phyloP scores from a whole-genome alignment of 2,329 filamentous ascomycete genomes.

The Grosmannia penicillata region DNA sequence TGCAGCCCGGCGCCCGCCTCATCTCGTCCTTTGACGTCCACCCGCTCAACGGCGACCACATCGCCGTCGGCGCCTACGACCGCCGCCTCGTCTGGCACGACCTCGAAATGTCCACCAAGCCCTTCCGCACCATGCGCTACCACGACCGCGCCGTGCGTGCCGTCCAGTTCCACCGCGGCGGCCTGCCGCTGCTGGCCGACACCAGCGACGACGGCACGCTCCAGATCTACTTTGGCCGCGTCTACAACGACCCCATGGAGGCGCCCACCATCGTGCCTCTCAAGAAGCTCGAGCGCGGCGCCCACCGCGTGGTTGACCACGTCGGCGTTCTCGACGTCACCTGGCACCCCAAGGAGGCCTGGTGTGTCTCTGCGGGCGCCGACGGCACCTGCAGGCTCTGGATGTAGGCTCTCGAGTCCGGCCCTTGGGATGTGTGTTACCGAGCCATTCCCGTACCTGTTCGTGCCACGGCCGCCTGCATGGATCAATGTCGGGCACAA shows the following conservation, averaged over 20 bases:
- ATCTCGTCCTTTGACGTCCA: slow-evolving; percentile 92
- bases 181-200: slow-evolving; percentile 77
- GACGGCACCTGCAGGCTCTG: slow-evolving; percentile 88
- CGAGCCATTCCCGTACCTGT: too few species aligned
- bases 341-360: slow-evolving; percentile 90
- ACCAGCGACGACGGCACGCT: slow-evolving; percentile 87
- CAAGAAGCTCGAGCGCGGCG: slow-evolving; percentile 67
- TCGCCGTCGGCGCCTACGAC: slow-evolving; percentile 92
- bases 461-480: too few species aligned
- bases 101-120: slow-evolving; percentile 74
- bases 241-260: slow-evolving; percentile 87
- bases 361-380: slow-evolving; percentile 86
- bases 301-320: slow-evolving; percentile 68
- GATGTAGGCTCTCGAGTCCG: slow-evolving; percentile 40
- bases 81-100: slow-evolving; percentile 92
- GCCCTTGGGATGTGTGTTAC: too few species aligned
- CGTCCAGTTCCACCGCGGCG: slow-evolving; percentile 71
- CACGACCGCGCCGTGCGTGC: slow-evolving; percentile 82
- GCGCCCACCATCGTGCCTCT: slow-evolving; percentile 93
- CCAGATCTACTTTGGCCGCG: slow-evolving; percentile 94
- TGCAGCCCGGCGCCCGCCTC: slow-evolving; percentile 85
- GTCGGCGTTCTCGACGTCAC: slow-evolving; percentile 87
- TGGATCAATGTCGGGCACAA: too few species aligned
- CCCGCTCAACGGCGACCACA: slow-evolving; percentile 69
- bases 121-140: slow-evolving; percentile 94